Conservation (phyloP, 2,329 filamentous ascomycete genomes). For the Exophiala viscosa region DNA sequence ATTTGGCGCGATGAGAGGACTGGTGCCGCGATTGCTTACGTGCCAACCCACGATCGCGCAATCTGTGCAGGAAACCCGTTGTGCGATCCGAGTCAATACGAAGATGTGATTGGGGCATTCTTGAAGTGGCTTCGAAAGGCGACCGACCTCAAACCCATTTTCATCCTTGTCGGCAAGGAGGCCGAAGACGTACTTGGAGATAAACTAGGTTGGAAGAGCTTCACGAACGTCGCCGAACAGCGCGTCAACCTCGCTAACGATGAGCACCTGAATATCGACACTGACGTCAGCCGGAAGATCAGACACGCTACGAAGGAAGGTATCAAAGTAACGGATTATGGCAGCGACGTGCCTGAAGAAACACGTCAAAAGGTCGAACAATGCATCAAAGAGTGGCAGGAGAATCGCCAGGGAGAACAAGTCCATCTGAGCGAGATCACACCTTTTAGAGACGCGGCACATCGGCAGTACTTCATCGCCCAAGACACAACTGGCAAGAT, state of each 20-base stretch:
- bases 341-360: slow-evolving; percentile 56
- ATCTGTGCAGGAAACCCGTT: slow-evolving; percentile 76
- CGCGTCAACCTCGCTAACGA: slow-evolving; percentile 66
- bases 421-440: slow-evolving; percentile 79
- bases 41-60: slow-evolving; percentile 65
- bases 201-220: slow-evolving; percentile 72
- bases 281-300: slow-evolving; percentile 60
- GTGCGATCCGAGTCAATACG: slow-evolving; percentile 67
- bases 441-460: slow-evolving; percentile 71
- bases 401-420: slow-evolving; percentile 67
- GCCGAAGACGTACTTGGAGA: slow-evolving; percentile 69
- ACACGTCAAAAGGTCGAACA: slow-evolving; percentile 61
- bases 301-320: slow-evolving; percentile 71
- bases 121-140: slow-evolving; percentile 62
- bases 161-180: slow-evolving; percentile 69
- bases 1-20: slow-evolving; percentile 70
- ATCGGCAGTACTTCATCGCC: slow-evolving; percentile 73
- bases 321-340: slow-evolving; percentile 67
- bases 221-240: slow-evolving; percentile 75
- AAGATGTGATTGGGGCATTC: slow-evolving; percentile 64
- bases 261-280: slow-evolving; percentile 52
- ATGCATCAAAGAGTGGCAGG: slow-evolving; percentile 69
- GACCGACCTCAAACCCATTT: slow-evolving; percentile 63
- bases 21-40: slow-evolving; percentile 73
- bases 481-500: slow-evolving; percentile 64